Base-by-base conservation (phyloP, 257 asterid genomes). In the Nicotiana otophora region DNA sequence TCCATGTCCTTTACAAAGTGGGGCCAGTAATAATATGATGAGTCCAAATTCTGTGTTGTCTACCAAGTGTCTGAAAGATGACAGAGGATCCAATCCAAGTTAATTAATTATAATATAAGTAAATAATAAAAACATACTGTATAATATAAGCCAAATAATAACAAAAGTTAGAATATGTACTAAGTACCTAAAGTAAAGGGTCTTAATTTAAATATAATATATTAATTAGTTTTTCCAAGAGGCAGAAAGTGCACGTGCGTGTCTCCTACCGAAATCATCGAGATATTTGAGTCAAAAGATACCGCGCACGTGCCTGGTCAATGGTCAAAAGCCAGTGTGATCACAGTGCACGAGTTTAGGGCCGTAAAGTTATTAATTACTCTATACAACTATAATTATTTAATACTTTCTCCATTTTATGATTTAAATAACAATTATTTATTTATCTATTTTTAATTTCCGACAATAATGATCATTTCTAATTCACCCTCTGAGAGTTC, bases 261-360 rank as follows among this genome's bases (percentile, higher is more conserved):
- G 79, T 84, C 77, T n/a, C 82, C 85, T 74, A 65, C 91, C 86
- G 87, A 54, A 88, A 84, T 90, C 84, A 86, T 82, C 91, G 90
- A 88, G 85, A 89, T 81, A 28, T 87, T 85, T 81, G 88, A 80
- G 96, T 89, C 97, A 90, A 93, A 93, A 89, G 93, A 92, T 93
- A 89, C 92, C 80, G 77, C 89, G 89, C 96, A 92, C 96, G 94
- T 90, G 96, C 87, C 91, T 83, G 20, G 96, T 90, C 96, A 90
- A 90, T 85, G 90, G 91, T 87, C 91, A 90, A 90, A 90, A 89
- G 90, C 60, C 66, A 62, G 83, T 39, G 62, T 82, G 91, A 86
- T 92, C 90, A 85, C 88, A 84, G 81, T 87, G 92, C 93, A 90
- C 92, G 88, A 88, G 86, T 81, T 83, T 80, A 82, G 81, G 84